Conservation (phyloP, 176 grass and related monocot species). For the Eleusine indica region DNA sequence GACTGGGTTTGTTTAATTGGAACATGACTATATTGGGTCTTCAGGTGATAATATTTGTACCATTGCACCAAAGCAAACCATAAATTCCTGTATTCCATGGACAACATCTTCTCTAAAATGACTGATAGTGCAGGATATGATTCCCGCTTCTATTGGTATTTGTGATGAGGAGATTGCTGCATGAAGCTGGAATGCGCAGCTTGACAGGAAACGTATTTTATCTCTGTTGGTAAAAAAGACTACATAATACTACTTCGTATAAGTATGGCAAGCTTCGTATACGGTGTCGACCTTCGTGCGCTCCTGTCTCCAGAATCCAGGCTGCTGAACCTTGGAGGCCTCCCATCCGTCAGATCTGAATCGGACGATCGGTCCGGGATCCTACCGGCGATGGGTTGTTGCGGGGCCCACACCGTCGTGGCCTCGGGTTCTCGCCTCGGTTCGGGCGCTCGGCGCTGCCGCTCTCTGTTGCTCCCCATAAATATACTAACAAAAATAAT, state of each 20-base stretch:
- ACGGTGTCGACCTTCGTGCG: not conserved
- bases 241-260: not conserved
- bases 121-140: not conserved
- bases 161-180: not conserved
- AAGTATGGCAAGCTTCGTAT: not conserved
- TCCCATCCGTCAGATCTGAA: not conserved
- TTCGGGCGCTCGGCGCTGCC: constrained; percentile 24
- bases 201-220: not conserved
- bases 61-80: not conserved
- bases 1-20: not conserved
- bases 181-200: not conserved
- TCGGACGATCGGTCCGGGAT: not conserved
- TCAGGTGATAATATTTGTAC: not conserved
- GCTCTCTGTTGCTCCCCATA: constrained; percentile 31
- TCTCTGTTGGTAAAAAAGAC: not conserved
- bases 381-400: not conserved
- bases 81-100: not conserved
- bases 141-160: no score
- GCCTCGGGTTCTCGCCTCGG: constrained; percentile 37
- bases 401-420: not conserved
- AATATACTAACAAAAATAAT: constrained; percentile 26
- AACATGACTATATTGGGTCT: not conserved
- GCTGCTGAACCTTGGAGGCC: not conserved
- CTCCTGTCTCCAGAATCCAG: not conserved
- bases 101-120: not conserved